A percentile compares a stretch with the other conserved stretches of the same genome.
Evolutionary conservation across 2,329 filamentous ascomycete species (phyloP).

Genomic region (Neonectria magnoliae): DNA sequence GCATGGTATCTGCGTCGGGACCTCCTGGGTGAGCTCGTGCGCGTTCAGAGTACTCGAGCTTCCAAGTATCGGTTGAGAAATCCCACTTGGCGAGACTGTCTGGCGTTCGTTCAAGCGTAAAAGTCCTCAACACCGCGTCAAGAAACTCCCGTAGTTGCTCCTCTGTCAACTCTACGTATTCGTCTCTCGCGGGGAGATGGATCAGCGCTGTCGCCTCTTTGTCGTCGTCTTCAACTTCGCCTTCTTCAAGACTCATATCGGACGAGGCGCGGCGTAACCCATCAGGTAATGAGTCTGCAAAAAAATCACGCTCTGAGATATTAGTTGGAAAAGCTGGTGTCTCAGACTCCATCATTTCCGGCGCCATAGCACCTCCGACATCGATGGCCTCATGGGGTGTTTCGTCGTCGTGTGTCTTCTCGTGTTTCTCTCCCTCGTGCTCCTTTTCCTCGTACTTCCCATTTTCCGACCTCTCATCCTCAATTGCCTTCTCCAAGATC

Average conservation of each 20-base stretch:
- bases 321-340: not conserved
- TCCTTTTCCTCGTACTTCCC: not conserved
- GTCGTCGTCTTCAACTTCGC: not conserved
- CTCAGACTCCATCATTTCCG: not conserved
- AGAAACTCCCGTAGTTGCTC: slow-evolving; percentile 24
- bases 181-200: not conserved
- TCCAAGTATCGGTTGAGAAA: slow-evolving; percentile 21
- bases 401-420: not conserved
- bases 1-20: not conserved
- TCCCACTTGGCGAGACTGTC: slow-evolving; percentile 17
- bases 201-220: not conserved
- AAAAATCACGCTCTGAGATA: not conserved
- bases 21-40: not conserved
- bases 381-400: not conserved
- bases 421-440: not conserved
- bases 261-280: not conserved
- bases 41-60: slow-evolving; percentile 7
- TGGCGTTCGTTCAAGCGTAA: slow-evolving; percentile 13
- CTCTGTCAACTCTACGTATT: slow-evolving; percentile 20
- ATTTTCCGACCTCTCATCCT: not conserved
- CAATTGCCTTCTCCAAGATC: not conserved
- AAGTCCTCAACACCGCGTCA: slow-evolving; percentile 17
- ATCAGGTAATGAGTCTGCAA: not conserved
- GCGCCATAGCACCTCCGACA: not conserved
- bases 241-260: not conserved